Evolutionary conservation across 2,329 filamentous ascomycete species (phyloP), one percentile per base, ranked within the genome.

Genomic region (Fonsecaea erecta): DNA sequence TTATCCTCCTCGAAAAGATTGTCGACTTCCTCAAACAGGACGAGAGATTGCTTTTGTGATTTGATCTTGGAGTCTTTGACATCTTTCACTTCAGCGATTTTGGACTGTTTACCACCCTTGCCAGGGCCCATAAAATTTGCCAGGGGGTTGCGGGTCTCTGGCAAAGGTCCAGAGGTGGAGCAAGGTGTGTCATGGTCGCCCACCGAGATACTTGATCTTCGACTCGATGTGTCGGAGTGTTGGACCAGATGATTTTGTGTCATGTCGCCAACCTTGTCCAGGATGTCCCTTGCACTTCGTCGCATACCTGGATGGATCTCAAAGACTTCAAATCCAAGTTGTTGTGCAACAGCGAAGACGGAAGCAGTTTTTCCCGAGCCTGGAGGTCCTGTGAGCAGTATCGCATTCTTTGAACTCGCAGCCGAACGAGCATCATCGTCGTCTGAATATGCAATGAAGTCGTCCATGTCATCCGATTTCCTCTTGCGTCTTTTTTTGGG

Each of bases 201-300:
- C 14, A 63, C 11, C 43, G 65, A 62, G 26, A 67, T 32, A 56
- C 68, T 69, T 35, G 69, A 70, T 35, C 56, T 58, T 62, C 69
- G 48, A 55, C 70, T 71, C 12, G 63, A 43, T 8, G 48, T 24
- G 46, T 63, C 48, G 24, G 64, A 48, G 16, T 63, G 65, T 69
- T 88, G 87, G 21, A 99, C 94, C 1, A 97, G 84, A 77, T 99
- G 95, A 72, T 99, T 98, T 67, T 89, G 89, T 3, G 93, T 95
- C 94, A 99, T 98, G 77, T 99, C 93, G 46, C 95, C 96, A 52
- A 99, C 92, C 71, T 86, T 91, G 73, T 99, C 95, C 35, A 96
- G 76, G 54, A 99, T 88, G 73, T 99, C 95, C 75, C 90, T 95
- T 34, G 93, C 94, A 73, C 87, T 96, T 67, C 95, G 85, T 57